Evolutionary conservation across 208 protist genomes (phyloP).

Genomic region (Crithidia mellificae): DNA sequence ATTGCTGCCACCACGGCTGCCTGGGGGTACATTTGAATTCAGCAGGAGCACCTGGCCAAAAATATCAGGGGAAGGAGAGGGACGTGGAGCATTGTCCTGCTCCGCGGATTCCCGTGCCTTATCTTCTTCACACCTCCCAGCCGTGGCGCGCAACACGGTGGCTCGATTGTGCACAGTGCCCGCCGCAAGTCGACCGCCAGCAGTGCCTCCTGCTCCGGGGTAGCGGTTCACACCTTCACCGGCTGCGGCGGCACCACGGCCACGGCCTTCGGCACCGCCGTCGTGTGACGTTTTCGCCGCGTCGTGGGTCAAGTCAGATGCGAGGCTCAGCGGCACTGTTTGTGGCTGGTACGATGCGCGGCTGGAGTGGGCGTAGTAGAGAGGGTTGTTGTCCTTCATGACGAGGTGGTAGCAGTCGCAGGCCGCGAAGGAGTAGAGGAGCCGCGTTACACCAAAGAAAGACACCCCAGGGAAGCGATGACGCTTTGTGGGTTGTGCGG

Average conservation of each 20-base stretch:
- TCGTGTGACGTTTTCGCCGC: neutral
- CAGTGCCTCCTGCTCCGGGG: neutral
- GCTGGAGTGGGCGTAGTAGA: conserved; percentile 66
- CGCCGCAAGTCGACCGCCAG: neutral
- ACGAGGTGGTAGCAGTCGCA: conserved; percentile 81
- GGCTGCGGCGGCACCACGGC: neutral
- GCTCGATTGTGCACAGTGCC: neutral
- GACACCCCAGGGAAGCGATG: conserved; percentile 31
- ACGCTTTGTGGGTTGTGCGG: neutral
- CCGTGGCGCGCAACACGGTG: neutral
- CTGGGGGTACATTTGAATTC: neutral
- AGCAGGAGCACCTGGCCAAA: conserved; percentile 1
- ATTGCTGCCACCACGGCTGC: neutral
- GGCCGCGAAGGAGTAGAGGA: conserved; percentile 72
- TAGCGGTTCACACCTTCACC: neutral
- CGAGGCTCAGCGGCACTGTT: conserved; percentile 57
- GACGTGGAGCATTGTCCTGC: neutral
- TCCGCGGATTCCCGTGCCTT: too few relatives aligned
- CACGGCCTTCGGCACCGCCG: neutral
- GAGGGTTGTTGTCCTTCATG: conserved; percentile 57
- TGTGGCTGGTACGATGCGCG: conserved; percentile 52
- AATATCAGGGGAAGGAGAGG: conserved; percentile 7
- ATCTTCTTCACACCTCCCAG: too few relatives aligned
- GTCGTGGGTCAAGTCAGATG: conserved; percentile 53
- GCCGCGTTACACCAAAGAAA: conserved; percentile 47